phyloP scores from a whole-genome alignment of 257 asterid species.

The Ilex aquifolium region DNA sequence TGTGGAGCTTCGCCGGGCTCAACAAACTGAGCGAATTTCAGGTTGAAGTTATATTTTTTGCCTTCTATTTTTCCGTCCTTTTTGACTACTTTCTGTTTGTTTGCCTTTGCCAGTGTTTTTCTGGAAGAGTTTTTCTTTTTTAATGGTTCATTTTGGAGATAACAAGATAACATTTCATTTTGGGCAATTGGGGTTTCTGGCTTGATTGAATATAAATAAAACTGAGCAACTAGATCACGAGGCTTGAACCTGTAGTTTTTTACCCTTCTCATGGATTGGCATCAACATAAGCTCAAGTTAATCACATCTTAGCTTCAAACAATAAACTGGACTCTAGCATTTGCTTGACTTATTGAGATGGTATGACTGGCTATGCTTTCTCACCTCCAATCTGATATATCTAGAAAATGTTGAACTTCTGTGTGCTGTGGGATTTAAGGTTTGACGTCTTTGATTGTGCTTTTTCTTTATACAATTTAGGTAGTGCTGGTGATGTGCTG shows the following conservation, averaged over 20 bases:
- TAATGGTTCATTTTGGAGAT: neutral
- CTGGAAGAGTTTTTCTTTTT: no score
- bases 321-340: no score
- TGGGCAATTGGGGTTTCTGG: neutral
- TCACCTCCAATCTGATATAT: neutral
- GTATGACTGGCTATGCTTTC: no score
- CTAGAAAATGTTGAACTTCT: neutral
- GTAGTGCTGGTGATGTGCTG: constrained; percentile 4
- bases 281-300: no score
- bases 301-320: no score
- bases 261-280: no score
- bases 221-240: no score
- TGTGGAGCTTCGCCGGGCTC: neutral
- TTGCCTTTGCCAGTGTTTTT: neutral
- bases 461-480: neutral
- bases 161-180: no score
- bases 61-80: neutral
- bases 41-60: neutral
- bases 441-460: neutral
- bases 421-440: neutral
- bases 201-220: no score
- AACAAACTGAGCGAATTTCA: neutral
- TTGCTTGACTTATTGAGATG: no score
- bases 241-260: no score
- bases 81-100: neutral